Conservation (phyloP, 306 rosid genomes). For the Crotalaria pallida region DNA sequence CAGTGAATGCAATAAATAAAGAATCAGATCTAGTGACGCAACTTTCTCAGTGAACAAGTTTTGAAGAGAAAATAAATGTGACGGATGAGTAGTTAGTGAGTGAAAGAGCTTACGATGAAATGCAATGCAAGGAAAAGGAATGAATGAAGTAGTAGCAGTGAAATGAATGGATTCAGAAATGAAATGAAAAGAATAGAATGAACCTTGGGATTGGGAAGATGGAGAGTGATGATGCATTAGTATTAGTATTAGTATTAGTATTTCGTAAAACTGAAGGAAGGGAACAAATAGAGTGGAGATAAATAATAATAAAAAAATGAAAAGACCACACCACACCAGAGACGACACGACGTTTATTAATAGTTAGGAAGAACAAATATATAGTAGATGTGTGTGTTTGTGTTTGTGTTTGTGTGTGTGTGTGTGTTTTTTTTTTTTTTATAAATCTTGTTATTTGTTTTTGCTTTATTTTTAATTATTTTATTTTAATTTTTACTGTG, state of each 20-base stretch:
- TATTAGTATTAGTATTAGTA: no score
- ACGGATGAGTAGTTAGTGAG: slow-evolving; percentile 36
- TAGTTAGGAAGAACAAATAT: background rate
- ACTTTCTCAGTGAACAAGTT: background rate
- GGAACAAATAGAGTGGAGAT: slow-evolving; percentile 31
- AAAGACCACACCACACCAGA: background rate
- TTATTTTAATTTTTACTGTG: no score
- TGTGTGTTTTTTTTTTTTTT: no score
- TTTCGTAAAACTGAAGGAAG: slow-evolving; percentile 62
- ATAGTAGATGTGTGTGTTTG: background rate
- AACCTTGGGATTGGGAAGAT: slow-evolving; percentile 41
- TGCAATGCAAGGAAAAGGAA: background rate
- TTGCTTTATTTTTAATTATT: no score
- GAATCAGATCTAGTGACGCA: background rate
- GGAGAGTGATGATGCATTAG: slow-evolving; percentile 37
- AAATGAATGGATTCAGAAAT: slow-evolving; percentile 15
- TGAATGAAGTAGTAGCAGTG: slow-evolving; percentile 20
- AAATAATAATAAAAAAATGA: slow-evolving; percentile 24
- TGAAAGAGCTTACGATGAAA: background rate
- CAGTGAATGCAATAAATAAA: background rate
- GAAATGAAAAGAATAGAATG: background rate
- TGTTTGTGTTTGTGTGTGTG: background rate
- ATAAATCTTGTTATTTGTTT: background rate
- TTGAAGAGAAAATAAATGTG: slow-evolving; percentile 17
- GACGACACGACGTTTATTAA: background rate